Evolutionary conservation across 768 basidiomycete species (phyloP).

Genomic region (Macrolepiota dolichaula): DNA sequence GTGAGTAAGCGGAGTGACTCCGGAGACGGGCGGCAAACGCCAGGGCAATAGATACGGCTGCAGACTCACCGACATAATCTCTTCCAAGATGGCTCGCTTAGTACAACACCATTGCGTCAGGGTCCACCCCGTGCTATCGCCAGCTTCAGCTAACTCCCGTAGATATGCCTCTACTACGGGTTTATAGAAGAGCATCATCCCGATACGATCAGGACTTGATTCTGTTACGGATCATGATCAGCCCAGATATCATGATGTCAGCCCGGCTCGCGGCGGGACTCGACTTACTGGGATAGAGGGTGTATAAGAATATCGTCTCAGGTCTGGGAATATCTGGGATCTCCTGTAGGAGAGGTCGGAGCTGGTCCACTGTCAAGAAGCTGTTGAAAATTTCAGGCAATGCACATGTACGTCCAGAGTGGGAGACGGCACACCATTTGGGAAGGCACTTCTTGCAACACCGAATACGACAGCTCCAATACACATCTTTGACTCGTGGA

Average conservation of each 20-base stretch:
- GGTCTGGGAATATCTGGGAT: slow-evolving; percentile 22
- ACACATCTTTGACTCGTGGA: slow-evolving; percentile 25
- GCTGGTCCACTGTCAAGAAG: slow-evolving; percentile 26
- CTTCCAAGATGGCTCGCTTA: slow-evolving; percentile 24
- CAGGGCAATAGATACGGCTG: slow-evolving; percentile 1
- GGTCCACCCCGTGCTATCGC: no score
- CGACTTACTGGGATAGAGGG: slow-evolving; percentile 21
- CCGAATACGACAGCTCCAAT: slow-evolving; percentile 34
- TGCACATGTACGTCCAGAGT: background rate
- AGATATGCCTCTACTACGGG: slow-evolving; percentile 18
- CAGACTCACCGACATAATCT: slow-evolving; percentile 22
- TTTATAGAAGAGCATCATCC: slow-evolving; percentile 9
- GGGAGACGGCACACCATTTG: slow-evolving; percentile 22
- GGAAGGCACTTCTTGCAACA: slow-evolving; percentile 33
- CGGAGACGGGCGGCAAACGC: background rate
- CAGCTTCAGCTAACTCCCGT: slow-evolving; percentile 21
- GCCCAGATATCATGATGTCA: background rate
- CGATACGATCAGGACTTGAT: slow-evolving; percentile 11
- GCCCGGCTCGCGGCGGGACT: background rate
- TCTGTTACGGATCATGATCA: slow-evolving; percentile 14
- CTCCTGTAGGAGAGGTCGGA: slow-evolving; percentile 22
- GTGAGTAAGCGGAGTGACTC: background rate
- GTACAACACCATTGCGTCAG: slow-evolving; percentile 24
- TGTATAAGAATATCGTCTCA: slow-evolving; percentile 28
- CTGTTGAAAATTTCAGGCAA: slow-evolving; percentile 15